Percentiles rank a stretch among this genome's conserved stretches.
Conservation (phyloP, 2,329 filamentous ascomycete species). For the Dendrostoma leiphaemia region DNA sequence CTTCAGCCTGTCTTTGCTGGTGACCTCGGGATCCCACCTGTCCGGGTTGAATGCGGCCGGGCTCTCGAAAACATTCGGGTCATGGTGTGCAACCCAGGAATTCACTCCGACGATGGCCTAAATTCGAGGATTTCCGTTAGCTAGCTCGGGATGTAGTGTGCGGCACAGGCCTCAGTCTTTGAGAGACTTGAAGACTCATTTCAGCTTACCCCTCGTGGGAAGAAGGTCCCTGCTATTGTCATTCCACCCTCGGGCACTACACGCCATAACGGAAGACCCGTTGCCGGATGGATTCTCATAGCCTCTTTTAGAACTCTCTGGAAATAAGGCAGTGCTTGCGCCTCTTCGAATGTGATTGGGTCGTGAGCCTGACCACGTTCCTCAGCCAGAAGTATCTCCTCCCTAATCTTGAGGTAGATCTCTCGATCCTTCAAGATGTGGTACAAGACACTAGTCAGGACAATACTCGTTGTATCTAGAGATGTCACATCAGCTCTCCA, state of each 20-base stretch:
- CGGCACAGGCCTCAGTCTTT: too few species aligned
- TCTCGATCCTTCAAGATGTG: conserved; percentile 55
- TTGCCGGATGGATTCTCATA: neutral
- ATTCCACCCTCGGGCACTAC: neutral
- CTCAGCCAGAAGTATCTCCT: conserved; percentile 52
- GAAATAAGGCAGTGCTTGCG: neutral
- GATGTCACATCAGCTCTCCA: too few species aligned
- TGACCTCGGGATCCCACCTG: conserved; percentile 38
- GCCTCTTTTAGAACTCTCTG: neutral
- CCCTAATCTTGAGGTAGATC: conserved; percentile 46
- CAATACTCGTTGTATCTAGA: conserved; percentile 68
- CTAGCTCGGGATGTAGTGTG: too few species aligned
- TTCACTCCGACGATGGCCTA: conserved; percentile 54
- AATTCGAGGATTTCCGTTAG: too few species aligned
- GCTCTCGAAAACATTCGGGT: conserved; percentile 56
- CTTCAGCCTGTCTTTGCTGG: neutral
- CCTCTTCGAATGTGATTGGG: neutral
- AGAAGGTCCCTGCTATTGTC: neutral
- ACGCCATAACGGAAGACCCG: conserved; percentile 1
- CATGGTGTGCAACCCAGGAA: conserved; percentile 58
- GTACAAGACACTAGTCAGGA: conserved; percentile 59
- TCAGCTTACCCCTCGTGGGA: neutral
- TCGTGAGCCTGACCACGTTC: conserved; percentile 8
- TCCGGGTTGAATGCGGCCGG: conserved; percentile 56
- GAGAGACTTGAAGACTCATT: too few species aligned